Base-by-base conservation (phyloP, 306 rosid genomes). In the Prunus mongolica region DNA sequence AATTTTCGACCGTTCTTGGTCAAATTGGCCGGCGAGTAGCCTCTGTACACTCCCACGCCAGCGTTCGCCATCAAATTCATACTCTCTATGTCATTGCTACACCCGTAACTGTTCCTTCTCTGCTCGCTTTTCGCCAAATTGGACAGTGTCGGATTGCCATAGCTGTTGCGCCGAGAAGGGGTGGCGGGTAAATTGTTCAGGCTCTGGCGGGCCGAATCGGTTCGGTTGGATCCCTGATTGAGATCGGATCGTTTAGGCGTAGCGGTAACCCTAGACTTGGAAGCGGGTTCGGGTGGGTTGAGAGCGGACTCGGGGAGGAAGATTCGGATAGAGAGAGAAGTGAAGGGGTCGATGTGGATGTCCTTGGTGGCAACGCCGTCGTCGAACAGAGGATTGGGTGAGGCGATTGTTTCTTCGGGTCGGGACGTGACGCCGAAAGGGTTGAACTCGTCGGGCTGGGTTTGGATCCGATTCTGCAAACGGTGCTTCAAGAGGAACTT, bases 281-380 rank as follows among this genome's bases (percentile, higher is more conserved):
- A 57, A 73, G 80, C 73, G 8, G 96, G 45, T 71, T 88, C 97
- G 16, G 95, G 94, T 12, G 89, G 77, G 13, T 61, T 32, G 32
- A 92, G 93, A 2, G 97, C 96, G 3, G 99, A 89, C 38, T 92
- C 97, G 4, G 99, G 99, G 10, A 95, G 99, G 71, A 95, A 92
- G 74, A 95, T 95, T 82, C 98, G 87, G 30, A 95, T 58, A 2
- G 96, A 85, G 12, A 95, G 89, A 58, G 98, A 95, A 0, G 97
- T 89, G 10, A 86, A 76, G 3, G 96, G 78, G 54, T 95, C 99
- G 67, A 95, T 95, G 30, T 95, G 99, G 51, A 95, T 92, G 57
- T 95, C 99, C 54, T 95, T 95, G 56, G 99, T 92, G 72, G 99
- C 97, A 3, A 95, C 87, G 9, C 99, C 99, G 78, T 95, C 99